Conservation (phyloP, 768 basidiomycete genomes). For the Suillus discolor region DNA sequence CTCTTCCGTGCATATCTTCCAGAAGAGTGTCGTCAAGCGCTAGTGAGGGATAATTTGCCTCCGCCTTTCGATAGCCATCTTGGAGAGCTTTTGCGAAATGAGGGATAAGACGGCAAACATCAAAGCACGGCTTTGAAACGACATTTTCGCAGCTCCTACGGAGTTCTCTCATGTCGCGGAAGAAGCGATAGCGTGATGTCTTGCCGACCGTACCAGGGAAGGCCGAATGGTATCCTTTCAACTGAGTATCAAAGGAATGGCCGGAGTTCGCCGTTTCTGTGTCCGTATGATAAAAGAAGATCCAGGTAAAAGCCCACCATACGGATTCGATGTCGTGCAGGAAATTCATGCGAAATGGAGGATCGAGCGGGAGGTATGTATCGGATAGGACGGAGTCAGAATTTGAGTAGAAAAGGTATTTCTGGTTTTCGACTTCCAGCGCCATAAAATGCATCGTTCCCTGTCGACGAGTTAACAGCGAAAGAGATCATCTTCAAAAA, state of each 20-base stretch:
- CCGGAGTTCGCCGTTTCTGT: no score
- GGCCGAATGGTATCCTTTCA: neutral
- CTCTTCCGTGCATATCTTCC: neutral
- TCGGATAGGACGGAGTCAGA: no score
- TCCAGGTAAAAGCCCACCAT: no score
- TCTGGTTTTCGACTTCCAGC: no score
- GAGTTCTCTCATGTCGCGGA: neutral
- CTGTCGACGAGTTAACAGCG: no score
- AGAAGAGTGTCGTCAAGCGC: neutral
- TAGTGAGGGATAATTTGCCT: neutral
- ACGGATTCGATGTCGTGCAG: no score
- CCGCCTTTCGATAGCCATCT: neutral
- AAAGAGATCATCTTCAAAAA: no score
- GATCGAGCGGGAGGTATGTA: no score
- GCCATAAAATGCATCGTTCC: no score
- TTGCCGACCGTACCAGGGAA: slow-evolving; percentile 3
- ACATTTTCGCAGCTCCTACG: neutral
- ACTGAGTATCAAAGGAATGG: slow-evolving; percentile 1
- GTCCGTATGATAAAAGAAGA: no score
- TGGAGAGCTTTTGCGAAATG: neutral
- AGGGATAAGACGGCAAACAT: neutral
- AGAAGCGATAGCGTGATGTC: slow-evolving; percentile 2
- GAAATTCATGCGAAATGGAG: no score
- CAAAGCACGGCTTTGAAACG: neutral
- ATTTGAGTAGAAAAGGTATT: no score